Evolutionary conservation across 208 protist species (phyloP).

Genomic region (Wallacemonas sp.): DNA sequence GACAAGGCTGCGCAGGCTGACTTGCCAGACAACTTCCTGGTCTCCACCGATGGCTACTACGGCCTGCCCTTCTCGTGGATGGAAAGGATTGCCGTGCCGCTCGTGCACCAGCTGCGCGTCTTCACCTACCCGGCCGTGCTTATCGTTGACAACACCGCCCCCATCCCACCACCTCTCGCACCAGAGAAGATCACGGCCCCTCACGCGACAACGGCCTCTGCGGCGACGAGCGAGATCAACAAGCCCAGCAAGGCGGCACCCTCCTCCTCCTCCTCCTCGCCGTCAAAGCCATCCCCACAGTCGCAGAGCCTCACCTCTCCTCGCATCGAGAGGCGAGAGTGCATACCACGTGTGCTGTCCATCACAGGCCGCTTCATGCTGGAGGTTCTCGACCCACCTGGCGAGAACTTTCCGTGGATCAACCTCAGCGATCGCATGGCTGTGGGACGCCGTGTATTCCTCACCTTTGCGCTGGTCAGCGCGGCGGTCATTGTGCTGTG

Average conservation of each 20-base stretch:
- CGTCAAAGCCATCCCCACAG: too few species aligned
- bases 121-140: slow-evolving; percentile 45
- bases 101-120: slow-evolving; percentile 52
- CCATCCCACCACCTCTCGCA: not conserved
- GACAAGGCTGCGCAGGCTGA: too few species aligned
- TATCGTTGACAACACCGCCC: slow-evolving; percentile 35
- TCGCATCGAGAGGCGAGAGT: slow-evolving; percentile 20
- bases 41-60: slow-evolving; percentile 23
- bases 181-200: not conserved
- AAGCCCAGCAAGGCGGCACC: too few species aligned
- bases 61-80: slow-evolving; percentile 33
- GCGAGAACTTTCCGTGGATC: slow-evolving; percentile 40
- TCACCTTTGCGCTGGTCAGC: slow-evolving; percentile 27
- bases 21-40: slow-evolving; percentile 4
- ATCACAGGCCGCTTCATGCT: slow-evolving; percentile 50
- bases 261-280: not conserved
- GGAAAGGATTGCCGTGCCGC: slow-evolving; percentile 29
- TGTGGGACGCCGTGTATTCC: slow-evolving; percentile 13
- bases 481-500: not conserved
- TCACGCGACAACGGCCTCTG: too few species aligned
- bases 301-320: too few species aligned
- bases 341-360: slow-evolving; percentile 24
- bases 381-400: slow-evolving; percentile 29
- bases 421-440: slow-evolving; percentile 6
- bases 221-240: too few species aligned